Percentiles rank a stretch among this genome's conserved stretches.
phyloP scores from a whole-genome alignment of 148 eudicot genomes.

The Amaranthus cruentus region DNA sequence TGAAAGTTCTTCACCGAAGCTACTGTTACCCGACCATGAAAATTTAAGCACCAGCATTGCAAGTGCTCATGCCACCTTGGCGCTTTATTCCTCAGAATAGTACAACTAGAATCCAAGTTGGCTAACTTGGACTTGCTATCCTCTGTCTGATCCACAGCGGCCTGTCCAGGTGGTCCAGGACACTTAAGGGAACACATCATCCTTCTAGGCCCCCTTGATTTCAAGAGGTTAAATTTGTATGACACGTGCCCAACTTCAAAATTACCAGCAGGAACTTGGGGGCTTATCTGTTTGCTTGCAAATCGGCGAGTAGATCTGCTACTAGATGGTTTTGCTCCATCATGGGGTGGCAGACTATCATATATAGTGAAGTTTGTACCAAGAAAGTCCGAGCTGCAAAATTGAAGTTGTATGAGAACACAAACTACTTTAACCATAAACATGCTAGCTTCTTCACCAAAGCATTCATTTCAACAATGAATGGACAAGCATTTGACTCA shows the following conservation, averaged over 20 bases:
- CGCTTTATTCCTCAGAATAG: constrained; percentile 76
- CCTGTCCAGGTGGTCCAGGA: constrained; percentile 35
- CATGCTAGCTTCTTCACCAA: no score
- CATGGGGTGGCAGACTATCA: constrained; percentile 82
- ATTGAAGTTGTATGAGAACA: neutral
- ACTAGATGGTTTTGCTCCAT: constrained; percentile 73
- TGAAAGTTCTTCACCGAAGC: constrained; percentile 98
- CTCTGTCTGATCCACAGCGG: constrained; percentile 21
- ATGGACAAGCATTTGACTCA: no score
- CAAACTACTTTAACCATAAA: no score
- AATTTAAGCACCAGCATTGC: constrained; percentile 98
- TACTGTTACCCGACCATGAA: constrained; percentile 95
- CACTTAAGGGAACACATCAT: constrained; percentile 72
- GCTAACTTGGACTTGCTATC: constrained; percentile 29
- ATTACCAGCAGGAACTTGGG: constrained; percentile 87
- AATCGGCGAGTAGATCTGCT: constrained; percentile 74
- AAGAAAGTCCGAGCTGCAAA: constrained; percentile 90
- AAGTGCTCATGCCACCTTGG: constrained; percentile 97
- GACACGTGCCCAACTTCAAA: constrained; percentile 75
- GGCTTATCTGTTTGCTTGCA: constrained; percentile 87
- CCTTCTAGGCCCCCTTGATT: constrained; percentile 94
- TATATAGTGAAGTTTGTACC: constrained; percentile 91
- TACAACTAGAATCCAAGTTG: constrained; percentile 29
- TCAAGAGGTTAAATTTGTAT: constrained; percentile 91
- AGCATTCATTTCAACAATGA: no score